Conservation (phyloP, 2,329 filamentous ascomycete genomes). For the Epichloe amarillans region DNA sequence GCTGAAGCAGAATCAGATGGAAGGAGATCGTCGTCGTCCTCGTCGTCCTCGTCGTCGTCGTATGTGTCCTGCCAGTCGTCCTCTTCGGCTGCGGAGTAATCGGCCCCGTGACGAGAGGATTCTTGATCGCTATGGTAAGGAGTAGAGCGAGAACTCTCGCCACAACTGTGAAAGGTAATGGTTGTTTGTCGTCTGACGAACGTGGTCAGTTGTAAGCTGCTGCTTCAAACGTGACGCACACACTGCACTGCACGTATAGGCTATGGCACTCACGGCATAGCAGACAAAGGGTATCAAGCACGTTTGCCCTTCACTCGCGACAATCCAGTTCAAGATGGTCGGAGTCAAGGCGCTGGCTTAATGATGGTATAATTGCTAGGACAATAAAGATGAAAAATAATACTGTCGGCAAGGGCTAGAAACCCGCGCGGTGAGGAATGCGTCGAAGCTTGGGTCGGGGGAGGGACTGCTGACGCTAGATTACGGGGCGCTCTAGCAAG, state of each 20-base stretch:
- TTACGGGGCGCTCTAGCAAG: not conserved
- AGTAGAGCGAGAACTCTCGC: constrained; percentile 18
- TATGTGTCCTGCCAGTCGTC: constrained; percentile 25
- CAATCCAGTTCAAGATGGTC: constrained; percentile 29
- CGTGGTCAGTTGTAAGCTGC: constrained; percentile 13
- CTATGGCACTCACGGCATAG: constrained; percentile 30
- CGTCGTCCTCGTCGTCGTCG: constrained; percentile 23
- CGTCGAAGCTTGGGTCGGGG: not conserved
- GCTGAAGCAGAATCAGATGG: constrained; percentile 47
- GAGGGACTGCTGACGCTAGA: not conserved
- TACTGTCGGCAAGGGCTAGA: not conserved
- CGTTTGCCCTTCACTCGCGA: constrained; percentile 31
- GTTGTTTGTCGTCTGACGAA: constrained; percentile 16
- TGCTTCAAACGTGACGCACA: constrained; percentile 4
- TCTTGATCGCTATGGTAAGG: constrained; percentile 27
- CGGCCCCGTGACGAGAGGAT: constrained; percentile 19
- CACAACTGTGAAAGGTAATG: constrained; percentile 14
- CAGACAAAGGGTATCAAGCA: constrained; percentile 19
- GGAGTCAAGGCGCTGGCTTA: constrained; percentile 26
- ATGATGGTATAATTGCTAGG: not conserved
- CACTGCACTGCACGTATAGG: not conserved
- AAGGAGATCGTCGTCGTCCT: constrained; percentile 36
- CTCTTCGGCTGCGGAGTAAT: constrained; percentile 21
- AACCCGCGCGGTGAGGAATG: not conserved
- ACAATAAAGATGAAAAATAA: not conserved